Percentiles rank a stretch among this genome's conserved stretches.
Evolutionary conservation across 1,284 basidiomycete species (phyloP).

Genomic region (Ceratobasidium sp.): DNA sequence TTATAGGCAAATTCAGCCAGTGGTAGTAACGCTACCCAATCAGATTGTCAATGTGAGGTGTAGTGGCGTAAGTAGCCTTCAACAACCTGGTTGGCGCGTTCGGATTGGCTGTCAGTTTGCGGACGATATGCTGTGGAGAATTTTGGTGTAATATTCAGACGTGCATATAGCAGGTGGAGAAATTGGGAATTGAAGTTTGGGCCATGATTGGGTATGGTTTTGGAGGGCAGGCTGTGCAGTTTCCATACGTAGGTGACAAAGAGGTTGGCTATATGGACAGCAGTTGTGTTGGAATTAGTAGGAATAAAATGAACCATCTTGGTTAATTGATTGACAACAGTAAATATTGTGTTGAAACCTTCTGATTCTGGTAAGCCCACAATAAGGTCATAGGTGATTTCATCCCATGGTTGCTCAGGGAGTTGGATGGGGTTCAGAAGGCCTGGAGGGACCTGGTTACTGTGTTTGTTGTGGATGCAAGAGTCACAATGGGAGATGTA

Average conservation of each 20-base stretch:
- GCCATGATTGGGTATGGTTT: conserved; percentile 37
- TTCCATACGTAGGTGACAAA: conserved; percentile 20
- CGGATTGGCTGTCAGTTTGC: conserved; percentile 57
- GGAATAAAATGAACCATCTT: conserved; percentile 6
- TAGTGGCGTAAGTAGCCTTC: conserved; percentile 51
- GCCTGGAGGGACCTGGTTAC: too few relatives aligned
- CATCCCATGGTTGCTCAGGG: too few relatives aligned
- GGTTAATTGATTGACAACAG: neutral
- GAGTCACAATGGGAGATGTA: too few relatives aligned
- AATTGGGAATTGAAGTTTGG: conserved; percentile 51
- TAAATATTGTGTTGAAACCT: neutral
- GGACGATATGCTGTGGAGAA: conserved; percentile 55
- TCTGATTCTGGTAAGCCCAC: too few relatives aligned
- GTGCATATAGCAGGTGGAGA: conserved; percentile 47
- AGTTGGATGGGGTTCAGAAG: too few relatives aligned
- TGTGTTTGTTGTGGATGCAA: too few relatives aligned
- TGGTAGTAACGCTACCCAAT: conserved; percentile 50
- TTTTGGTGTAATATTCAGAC: conserved; percentile 47
- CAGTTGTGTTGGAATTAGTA: neutral
- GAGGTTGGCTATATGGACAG: conserved; percentile 2
- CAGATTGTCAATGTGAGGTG: conserved; percentile 47
- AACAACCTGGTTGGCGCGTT: conserved; percentile 54
- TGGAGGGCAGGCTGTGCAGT: neutral
- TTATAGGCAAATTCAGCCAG: conserved; percentile 51
- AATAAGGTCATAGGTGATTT: too few relatives aligned